Evolutionary conservation across 192 early-diverging fungal species (phyloP), one percentile per base, ranked within the genome.

Genomic region (Geosiphon pyriformis): DNA sequence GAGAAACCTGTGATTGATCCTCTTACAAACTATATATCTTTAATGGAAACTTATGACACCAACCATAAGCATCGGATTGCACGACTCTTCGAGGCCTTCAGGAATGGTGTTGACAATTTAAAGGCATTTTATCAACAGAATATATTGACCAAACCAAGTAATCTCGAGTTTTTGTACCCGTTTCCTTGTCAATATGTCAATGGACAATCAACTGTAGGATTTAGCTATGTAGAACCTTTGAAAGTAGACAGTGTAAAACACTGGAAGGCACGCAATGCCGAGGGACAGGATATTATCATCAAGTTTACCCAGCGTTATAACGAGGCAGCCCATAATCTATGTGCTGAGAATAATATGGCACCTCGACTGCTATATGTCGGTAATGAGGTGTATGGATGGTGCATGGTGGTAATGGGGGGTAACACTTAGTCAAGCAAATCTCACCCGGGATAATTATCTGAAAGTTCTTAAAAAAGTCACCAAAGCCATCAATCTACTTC

Each of bases 331-430:
- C 50, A 52, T 20, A 52, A 52, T 15, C 20, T 30, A 29, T 58
- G 56, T 58, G 56, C 56, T 30, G n/a, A 7, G 15, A 30, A 27
- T 7, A n/a, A n/a, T 12, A 3, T 58, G 15, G 56, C 56, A 30
- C 56, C 56, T 12, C 3, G 30, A 30, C 27, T 58, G 56, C 25
- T 58, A 23, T 29, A 58, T 20, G 56, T 30, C 4, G 29, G 27
- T 58, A 23, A 3, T 15, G 29, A 30, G 20, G 20, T 27, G 56
- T 6, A 3, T 15, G 23, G 27, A 58, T 3, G 27, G 27, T 30
- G 29, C 10, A 58, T 30, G 15, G 27, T 58, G 4, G 27, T 58
- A 30, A 58, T 58, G 56, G 56, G 30, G 56, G 23, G 30, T 30
- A 20, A 7, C 12, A 25, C n/a, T 22, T 29, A 3, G 27, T 29